phyloP scores from a whole-genome alignment of 495 filamentous ascomycete genomes.

The Trichodelitschia bisporula region DNA sequence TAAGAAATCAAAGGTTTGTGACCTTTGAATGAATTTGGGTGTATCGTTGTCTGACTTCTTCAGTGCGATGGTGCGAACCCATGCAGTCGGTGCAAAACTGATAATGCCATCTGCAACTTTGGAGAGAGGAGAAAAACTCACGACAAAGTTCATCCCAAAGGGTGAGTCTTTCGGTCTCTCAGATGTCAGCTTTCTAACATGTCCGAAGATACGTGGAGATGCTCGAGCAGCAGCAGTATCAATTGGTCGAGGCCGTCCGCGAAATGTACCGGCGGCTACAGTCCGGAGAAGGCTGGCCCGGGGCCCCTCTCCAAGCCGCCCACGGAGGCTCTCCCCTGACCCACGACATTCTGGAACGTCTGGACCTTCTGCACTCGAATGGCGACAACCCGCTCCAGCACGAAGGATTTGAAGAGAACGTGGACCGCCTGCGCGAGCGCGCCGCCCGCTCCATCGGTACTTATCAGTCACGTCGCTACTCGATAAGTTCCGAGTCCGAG shows the following conservation, averaged over 20 bases:
- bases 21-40: background rate
- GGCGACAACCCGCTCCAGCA: slow-evolving; percentile 8
- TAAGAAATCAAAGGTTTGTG: slow-evolving; percentile 43
- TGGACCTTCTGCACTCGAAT: slow-evolving; percentile 26
- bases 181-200: background rate
- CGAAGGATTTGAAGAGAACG: slow-evolving; percentile 34
- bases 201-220: slow-evolving; percentile 36
- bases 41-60: slow-evolving; percentile 4
- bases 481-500: slow-evolving; percentile 27
- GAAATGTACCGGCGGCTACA: slow-evolving; percentile 30
- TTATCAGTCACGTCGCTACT: slow-evolving; percentile 28
- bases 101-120: slow-evolving; percentile 20
- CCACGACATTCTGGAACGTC: slow-evolving; percentile 35
- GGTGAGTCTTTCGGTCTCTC: slow-evolving; percentile 6
- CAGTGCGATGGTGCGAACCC: slow-evolving; percentile 43
- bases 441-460: slow-evolving; percentile 23
- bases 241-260: slow-evolving; percentile 35
- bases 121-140: slow-evolving; percentile 19
- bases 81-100: slow-evolving; percentile 36
- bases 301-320: slow-evolving; percentile 24
- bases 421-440: slow-evolving; percentile 22
- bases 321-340: slow-evolving; percentile 35
- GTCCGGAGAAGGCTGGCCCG: slow-evolving; percentile 28
- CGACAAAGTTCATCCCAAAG: slow-evolving; percentile 21
- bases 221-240: slow-evolving; percentile 43